Conservation (phyloP, 306 rosid genomes). For the Ochetophila trinervis region DNA sequence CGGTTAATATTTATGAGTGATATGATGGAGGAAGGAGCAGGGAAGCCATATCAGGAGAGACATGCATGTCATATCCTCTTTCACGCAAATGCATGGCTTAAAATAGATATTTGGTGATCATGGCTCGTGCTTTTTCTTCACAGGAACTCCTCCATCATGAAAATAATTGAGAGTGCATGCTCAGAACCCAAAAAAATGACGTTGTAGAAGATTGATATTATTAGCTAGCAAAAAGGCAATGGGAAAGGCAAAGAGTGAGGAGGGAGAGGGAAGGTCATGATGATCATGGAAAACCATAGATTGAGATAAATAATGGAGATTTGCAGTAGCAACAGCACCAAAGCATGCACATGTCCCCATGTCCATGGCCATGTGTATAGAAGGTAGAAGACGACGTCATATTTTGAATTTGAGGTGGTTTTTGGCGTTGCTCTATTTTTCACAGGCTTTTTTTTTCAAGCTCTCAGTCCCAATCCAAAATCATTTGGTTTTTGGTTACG, state of each 20-base stretch:
- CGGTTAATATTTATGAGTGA: too few relatives aligned
- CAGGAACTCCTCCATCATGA: too few relatives aligned
- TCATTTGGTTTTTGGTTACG: conserved; percentile 13
- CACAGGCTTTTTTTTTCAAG: conserved; percentile 20
- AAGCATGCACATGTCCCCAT: conserved; percentile 39
- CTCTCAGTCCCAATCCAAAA: conserved; percentile 25
- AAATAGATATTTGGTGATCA: conserved; percentile 10
- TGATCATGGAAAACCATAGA: background rate
- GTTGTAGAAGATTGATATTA: too few relatives aligned
- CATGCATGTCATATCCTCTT: conserved; percentile 14
- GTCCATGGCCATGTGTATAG: conserved; percentile 11
- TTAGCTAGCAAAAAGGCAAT: conserved; percentile 6
- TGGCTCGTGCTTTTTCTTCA: background rate
- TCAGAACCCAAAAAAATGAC: too few relatives aligned
- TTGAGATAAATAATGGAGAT: background rate
- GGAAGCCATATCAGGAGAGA: conserved; percentile 23
- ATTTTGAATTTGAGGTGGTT: conserved; percentile 37
- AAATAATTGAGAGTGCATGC: too few relatives aligned
- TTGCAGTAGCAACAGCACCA: conserved; percentile 10
- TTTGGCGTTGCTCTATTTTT: conserved; percentile 3
- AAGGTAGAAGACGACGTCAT: conserved; percentile 36
- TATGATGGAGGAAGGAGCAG: background rate
- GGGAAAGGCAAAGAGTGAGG: conserved; percentile 6
- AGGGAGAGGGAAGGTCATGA: conserved; percentile 31
- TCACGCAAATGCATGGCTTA: conserved; percentile 16